Evolutionary conservation across 2,329 filamentous ascomycete species (phyloP).

Genomic region (Pseudogymnoascus sp.): DNA sequence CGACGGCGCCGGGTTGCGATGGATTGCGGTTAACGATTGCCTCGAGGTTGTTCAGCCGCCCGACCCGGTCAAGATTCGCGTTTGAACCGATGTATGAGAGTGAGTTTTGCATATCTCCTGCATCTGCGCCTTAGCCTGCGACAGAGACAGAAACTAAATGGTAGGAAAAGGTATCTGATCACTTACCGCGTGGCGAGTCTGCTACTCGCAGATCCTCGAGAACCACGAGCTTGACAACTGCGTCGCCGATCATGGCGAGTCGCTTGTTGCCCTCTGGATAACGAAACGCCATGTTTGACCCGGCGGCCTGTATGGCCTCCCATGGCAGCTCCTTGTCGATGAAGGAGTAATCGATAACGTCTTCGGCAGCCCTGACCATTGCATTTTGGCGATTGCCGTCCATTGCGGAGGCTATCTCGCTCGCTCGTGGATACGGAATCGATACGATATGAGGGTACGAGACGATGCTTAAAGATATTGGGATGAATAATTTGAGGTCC

Average conservation of each 20-base stretch:
- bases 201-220: neutral
- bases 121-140: neutral
- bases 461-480: neutral
- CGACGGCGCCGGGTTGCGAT: too few species aligned
- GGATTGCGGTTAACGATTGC: too few species aligned
- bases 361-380: neutral
- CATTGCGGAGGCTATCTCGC: neutral
- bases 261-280: neutral
- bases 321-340: neutral
- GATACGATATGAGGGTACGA: neutral
- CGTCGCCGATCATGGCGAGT: neutral
- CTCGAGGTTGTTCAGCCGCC: too few species aligned
- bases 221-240: neutral
- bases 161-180: neutral
- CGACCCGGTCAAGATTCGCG: too few species aligned
- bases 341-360: constrained; percentile 10
- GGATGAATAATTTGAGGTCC: constrained; percentile 1
- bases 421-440: neutral
- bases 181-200: neutral
- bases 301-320: neutral
- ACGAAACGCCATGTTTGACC: neutral
- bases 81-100: too few species aligned
- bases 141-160: neutral
- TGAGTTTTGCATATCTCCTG: neutral
- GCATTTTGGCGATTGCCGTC: neutral